Conservation (phyloP, 2,329 filamentous ascomycete genomes). For the Coniochaeta sp. region DNA sequence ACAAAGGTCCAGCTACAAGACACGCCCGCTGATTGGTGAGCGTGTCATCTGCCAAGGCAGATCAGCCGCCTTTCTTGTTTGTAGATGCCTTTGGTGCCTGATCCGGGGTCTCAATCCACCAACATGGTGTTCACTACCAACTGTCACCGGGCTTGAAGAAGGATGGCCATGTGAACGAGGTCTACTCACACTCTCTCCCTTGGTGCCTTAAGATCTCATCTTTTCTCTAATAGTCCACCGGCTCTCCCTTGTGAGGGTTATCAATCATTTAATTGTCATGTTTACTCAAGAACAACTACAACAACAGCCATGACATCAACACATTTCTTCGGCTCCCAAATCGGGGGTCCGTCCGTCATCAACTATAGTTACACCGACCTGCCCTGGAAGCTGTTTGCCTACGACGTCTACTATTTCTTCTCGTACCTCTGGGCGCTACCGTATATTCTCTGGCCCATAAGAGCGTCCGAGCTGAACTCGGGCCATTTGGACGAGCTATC, state of each 20-base stretch:
- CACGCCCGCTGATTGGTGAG: not conserved
- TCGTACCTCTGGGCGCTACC: conserved; percentile 48
- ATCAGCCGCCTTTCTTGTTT: not conserved
- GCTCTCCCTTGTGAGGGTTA: not conserved
- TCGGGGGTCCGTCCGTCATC: conserved; percentile 48
- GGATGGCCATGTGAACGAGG: not conserved
- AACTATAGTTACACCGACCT: conserved; percentile 54
- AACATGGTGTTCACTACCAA: not conserved
- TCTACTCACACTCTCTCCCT: not conserved
- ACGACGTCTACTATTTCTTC: conserved; percentile 49
- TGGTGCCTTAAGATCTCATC: not conserved
- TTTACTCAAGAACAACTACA: not conserved
- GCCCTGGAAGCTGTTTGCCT: conserved; percentile 40
- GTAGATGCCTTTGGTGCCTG: not conserved
- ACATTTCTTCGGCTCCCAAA: conserved; percentile 50
- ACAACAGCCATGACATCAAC: conserved; percentile 18
- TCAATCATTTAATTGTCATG: not conserved
- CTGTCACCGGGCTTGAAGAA: not conserved
- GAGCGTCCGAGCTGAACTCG: conserved; percentile 34
- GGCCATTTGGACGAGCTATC: conserved; percentile 57
- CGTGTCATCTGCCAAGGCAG: not conserved
- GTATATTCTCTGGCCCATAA: conserved; percentile 52
- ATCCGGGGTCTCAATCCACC: not conserved
- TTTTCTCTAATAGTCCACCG: not conserved
- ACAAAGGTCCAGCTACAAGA: not conserved